Evolutionary conservation across 805 yeast genomes (phyloP).

Genomic region (Yarrowia porcina): DNA sequence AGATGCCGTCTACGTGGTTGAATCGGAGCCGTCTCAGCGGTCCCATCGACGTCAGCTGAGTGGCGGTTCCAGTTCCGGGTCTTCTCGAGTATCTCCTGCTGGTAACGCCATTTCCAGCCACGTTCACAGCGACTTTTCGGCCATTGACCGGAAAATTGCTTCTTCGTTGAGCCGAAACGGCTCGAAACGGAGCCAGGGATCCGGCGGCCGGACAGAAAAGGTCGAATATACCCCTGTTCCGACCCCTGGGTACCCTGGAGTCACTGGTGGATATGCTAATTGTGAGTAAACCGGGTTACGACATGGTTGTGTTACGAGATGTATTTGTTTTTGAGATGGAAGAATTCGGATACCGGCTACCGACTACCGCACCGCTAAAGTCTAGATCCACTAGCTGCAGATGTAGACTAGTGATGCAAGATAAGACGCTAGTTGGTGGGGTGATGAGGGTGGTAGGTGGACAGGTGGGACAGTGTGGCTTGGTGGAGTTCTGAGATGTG

Average conservation of each 20-base stretch:
- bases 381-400: no score
- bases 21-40: neutral
- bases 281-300: constrained; percentile 13
- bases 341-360: no score
- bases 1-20: constrained; percentile 13
- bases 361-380: no score
- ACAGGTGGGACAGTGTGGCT: no score
- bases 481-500: no score
- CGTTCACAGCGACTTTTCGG: constrained; percentile 12
- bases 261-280: neutral
- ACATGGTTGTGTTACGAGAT: no score
- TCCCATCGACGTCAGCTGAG: constrained; percentile 7
- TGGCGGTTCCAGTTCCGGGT: neutral
- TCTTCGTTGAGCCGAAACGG: neutral
- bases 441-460: no score
- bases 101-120: neutral
- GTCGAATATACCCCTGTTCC: neutral
- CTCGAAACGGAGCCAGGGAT: neutral
- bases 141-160: constrained; percentile 7
- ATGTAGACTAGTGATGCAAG: no score
- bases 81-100: neutral
- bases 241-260: neutral
- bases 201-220: neutral
- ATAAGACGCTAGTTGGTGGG: no score
- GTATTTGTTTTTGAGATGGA: no score